A percentile compares a stretch with the other conserved stretches of the same genome.
These are phyloP conservation scores for Monilinia aucupariae DNA, from an alignment of 2,329 filamentous ascomycete genomes.

Conservation along the genomic window DNA sequence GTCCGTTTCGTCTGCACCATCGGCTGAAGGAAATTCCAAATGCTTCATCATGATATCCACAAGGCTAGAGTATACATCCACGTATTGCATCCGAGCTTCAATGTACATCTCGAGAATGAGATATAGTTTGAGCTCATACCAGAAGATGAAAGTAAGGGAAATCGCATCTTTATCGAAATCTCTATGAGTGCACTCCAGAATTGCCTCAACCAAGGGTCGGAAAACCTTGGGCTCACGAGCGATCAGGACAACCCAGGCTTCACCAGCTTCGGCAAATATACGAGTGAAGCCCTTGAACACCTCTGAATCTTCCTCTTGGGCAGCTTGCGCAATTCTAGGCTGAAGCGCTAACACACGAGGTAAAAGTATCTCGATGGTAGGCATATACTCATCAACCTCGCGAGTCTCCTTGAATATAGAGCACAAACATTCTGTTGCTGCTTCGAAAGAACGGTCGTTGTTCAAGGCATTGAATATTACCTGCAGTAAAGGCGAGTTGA, in stretches of 20 bases:
- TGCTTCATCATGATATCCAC: constrained; percentile 92
- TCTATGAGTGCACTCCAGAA: constrained; percentile 84
- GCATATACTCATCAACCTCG: constrained; percentile 85
- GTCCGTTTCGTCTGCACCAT: constrained; percentile 63
- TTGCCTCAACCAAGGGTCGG: constrained; percentile 75
- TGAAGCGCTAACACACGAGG: constrained; percentile 72
- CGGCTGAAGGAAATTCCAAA: constrained; percentile 76
- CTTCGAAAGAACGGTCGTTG: constrained; percentile 72
- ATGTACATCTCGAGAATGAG: constrained; percentile 86
- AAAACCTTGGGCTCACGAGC: constrained; percentile 79
- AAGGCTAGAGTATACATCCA: constrained; percentile 79
- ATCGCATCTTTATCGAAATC: constrained; percentile 90
- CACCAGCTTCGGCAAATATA: constrained; percentile 86
- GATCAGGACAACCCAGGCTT: constrained; percentile 89
- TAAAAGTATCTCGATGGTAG: constrained; percentile 75
- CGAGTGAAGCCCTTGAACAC: constrained; percentile 83
- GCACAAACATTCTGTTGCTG: constrained; percentile 88
- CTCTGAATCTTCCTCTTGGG: constrained; percentile 77
- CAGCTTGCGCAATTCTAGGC: constrained; percentile 69
- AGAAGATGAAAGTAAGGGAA: constrained; percentile 91
- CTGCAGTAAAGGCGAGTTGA: constrained; percentile 78
- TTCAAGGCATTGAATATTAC: constrained; percentile 73
- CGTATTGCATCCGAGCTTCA: constrained; percentile 67
- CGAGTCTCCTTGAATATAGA: constrained; percentile 86
- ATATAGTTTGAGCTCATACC: constrained; percentile 98